Percentiles rank a stretch among this genome's conserved stretches.
phyloP scores from a whole-genome alignment of 139 green algal genomes.

The Yamagishiella unicocca region DNA sequence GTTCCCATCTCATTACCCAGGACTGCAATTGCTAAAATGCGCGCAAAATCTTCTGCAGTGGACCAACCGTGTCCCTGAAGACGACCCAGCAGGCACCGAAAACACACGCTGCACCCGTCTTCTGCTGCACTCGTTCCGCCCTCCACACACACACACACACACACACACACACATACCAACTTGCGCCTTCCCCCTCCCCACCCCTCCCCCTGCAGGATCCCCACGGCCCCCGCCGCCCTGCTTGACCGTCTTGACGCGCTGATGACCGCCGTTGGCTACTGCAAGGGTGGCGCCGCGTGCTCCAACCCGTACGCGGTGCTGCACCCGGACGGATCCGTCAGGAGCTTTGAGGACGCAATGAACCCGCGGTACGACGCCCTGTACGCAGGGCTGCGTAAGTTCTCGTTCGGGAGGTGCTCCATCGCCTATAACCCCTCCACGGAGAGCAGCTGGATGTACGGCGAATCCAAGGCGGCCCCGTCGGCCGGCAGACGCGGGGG shows the following conservation, averaged over 20 bases:
- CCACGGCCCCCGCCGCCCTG: background rate
- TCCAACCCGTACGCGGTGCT: constrained; percentile 4
- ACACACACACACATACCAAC: too few relatives aligned
- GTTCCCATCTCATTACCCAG: too few relatives aligned
- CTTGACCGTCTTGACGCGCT: constrained; percentile 26
- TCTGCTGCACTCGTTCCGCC: too few relatives aligned
- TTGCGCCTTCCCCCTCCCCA: too few relatives aligned
- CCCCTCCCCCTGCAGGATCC: too few relatives aligned
- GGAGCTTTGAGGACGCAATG: constrained; percentile 20
- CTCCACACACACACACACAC: too few relatives aligned
- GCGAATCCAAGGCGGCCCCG: background rate
- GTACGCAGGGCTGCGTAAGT: constrained; percentile 8
- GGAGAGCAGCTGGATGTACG: background rate
- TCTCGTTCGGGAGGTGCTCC: background rate
- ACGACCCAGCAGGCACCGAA: too few relatives aligned
- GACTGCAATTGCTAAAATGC: too few relatives aligned
- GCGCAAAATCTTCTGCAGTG: too few relatives aligned
- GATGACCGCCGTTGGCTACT: constrained; percentile 10
- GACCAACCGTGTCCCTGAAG: too few relatives aligned
- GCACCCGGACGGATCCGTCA: constrained; percentile 17
- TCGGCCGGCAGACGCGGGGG: too few relatives aligned
- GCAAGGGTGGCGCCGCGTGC: background rate
- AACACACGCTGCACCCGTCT: too few relatives aligned
- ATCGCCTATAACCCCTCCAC: background rate
- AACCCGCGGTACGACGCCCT: background rate